phyloP scores from a whole-genome alignment of 1,139 yeast genomes.

The Candida sojae region DNA sequence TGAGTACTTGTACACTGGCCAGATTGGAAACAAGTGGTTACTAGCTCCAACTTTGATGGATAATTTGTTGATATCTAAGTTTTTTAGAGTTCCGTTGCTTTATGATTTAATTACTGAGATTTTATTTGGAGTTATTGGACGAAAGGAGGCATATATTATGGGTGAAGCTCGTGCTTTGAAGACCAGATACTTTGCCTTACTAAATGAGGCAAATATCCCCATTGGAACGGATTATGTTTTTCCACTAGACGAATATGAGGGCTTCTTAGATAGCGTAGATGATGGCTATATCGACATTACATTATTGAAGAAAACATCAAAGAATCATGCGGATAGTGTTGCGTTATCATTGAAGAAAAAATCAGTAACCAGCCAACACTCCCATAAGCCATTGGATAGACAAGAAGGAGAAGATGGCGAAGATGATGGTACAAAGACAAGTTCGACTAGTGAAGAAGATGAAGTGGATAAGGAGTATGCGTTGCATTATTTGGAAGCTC shows the following conservation, averaged over 20 bases:
- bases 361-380: slow-evolving; percentile 11
- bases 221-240: slow-evolving; percentile 28
- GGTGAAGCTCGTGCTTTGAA: slow-evolving; percentile 40
- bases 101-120: slow-evolving; percentile 71
- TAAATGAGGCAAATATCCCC: slow-evolving; percentile 25
- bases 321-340: slow-evolving; percentile 23
- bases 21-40: slow-evolving; percentile 72
- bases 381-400: background rate
- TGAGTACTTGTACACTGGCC: slow-evolving; percentile 77
- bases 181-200: slow-evolving; percentile 25
- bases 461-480: slow-evolving; percentile 22
- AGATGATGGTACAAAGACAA: slow-evolving; percentile 12
- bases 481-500: slow-evolving; percentile 30
- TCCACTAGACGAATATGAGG: slow-evolving; percentile 65
- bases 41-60: slow-evolving; percentile 69
- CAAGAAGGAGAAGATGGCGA: slow-evolving; percentile 1
- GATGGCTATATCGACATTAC: slow-evolving; percentile 65
- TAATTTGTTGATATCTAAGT: slow-evolving; percentile 59
- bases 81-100: slow-evolving; percentile 65
- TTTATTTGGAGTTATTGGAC: slow-evolving; percentile 65
- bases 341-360: slow-evolving; percentile 18
- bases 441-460: slow-evolving; percentile 24
- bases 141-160: slow-evolving; percentile 57
- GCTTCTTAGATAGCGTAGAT: slow-evolving; percentile 65
- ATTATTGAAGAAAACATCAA: slow-evolving; percentile 49